Evolutionary conservation across 345 rosid species (phyloP).

Genomic region (Salix dunnii): DNA sequence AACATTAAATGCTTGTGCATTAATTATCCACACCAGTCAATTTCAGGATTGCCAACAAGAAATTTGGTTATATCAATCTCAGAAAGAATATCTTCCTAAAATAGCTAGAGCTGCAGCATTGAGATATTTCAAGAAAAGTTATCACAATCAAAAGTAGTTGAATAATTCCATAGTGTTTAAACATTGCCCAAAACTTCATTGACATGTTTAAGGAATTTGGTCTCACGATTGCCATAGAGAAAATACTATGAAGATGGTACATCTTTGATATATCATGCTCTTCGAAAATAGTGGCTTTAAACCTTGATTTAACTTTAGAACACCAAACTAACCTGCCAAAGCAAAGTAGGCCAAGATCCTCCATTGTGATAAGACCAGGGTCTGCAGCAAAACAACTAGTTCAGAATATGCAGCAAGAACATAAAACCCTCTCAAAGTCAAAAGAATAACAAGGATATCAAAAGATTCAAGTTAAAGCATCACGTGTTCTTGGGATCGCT

Average conservation of each 20-base stretch:
- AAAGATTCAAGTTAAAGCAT: slow-evolving; percentile 9
- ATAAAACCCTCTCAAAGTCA: background rate
- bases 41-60: too few species aligned
- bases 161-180: too few species aligned
- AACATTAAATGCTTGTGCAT: background rate
- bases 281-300: background rate
- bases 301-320: background rate
- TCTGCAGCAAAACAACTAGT: slow-evolving; percentile 43
- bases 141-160: too few species aligned
- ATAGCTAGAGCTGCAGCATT: too few species aligned
- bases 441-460: background rate
- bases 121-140: too few species aligned
- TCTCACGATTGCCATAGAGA: background rate
- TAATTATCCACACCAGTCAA: too few species aligned
- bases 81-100: too few species aligned
- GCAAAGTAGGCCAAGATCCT: slow-evolving; percentile 93
- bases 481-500: slow-evolving; percentile 97
- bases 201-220: too few species aligned
- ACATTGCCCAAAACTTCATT: too few species aligned
- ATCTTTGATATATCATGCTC: background rate
- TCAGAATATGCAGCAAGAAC: slow-evolving; percentile 8
- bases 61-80: too few species aligned
- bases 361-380: slow-evolving; percentile 98
- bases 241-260: background rate
- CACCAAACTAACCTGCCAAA: slow-evolving; percentile 80